Evolutionary conservation across 2,329 filamentous ascomycete genomes (phyloP).

Genomic region (Tolypocladium tropicale): DNA sequence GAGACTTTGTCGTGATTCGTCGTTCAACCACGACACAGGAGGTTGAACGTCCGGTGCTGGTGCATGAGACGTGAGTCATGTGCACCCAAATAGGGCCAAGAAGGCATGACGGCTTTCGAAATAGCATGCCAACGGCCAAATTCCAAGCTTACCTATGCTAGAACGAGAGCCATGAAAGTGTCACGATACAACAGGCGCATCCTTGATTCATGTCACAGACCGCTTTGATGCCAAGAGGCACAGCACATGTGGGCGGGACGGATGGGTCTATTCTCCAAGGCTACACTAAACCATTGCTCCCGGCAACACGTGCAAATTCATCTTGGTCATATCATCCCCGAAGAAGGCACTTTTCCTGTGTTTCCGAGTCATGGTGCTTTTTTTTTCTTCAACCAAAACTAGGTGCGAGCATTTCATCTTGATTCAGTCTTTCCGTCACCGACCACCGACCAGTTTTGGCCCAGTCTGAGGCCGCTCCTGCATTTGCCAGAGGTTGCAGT

Average conservation of each 20-base stretch:
- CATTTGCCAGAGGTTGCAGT: neutral
- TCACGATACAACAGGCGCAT: neutral
- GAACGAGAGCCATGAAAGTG: neutral
- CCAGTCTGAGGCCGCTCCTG: neutral
- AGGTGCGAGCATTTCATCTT: neutral
- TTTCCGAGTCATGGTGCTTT: neutral
- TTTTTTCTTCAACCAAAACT: neutral
- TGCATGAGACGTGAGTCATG: too few species aligned
- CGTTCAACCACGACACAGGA: too few species aligned
- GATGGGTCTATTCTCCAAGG: conserved; percentile 2
- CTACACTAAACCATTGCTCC: conserved; percentile 1
- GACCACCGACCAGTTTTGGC: neutral
- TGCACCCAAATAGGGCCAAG: too few species aligned
- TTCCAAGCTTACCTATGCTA: too few species aligned
- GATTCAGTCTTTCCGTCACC: neutral
- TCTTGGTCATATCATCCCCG: conserved; percentile 1
- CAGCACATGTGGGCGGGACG: neutral
- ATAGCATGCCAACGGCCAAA: too few species aligned
- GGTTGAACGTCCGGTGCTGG: too few species aligned
- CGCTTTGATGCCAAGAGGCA: neutral
- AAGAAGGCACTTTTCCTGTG: neutral
- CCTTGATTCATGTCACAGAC: neutral
- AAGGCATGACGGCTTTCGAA: too few species aligned
- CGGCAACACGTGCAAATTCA: neutral
- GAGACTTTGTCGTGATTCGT: too few species aligned